Percentiles rank a stretch among this genome's conserved stretches.
Conservation (phyloP, 805 yeast species). For the Debaryomyces prosopidis region DNA sequence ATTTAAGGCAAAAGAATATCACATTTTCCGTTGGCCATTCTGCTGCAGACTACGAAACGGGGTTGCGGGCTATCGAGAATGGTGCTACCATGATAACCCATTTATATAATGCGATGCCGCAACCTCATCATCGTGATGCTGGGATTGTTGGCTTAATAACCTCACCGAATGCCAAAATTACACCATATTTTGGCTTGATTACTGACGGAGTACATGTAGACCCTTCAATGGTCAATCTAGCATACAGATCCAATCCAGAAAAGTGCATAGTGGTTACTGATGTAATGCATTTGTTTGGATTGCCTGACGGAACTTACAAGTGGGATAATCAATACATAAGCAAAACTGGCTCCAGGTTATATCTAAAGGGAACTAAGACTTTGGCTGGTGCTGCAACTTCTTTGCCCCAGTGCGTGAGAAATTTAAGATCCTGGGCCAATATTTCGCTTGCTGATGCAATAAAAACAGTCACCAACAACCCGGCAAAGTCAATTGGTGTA, state of each 20-base stretch:
- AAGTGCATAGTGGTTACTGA: constrained; percentile 58
- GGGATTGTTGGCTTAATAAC: constrained; percentile 54
- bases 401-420: constrained; percentile 50
- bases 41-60: constrained; percentile 38
- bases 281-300: constrained; percentile 58
- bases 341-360: constrained; percentile 48
- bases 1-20: constrained; percentile 30
- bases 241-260: constrained; percentile 52
- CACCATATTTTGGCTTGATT: constrained; percentile 55
- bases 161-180: constrained; percentile 24
- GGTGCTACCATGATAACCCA: constrained; percentile 65
- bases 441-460: constrained; percentile 53
- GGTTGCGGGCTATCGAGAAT: constrained; percentile 43
- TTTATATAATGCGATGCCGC: constrained; percentile 63
- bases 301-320: constrained; percentile 55
- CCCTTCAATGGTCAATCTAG: constrained; percentile 50
- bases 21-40: constrained; percentile 51
- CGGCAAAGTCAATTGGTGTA: constrained; percentile 50
- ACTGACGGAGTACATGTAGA: constrained; percentile 63
- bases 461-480: constrained; percentile 54
- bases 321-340: constrained; percentile 51
- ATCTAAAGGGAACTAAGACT: constrained; percentile 54
- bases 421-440: constrained; percentile 51
- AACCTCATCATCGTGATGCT: constrained; percentile 58
- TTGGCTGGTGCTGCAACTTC: constrained; percentile 65